Conservation (phyloP, 345 rosid genomes). For the Angophora floribunda region DNA sequence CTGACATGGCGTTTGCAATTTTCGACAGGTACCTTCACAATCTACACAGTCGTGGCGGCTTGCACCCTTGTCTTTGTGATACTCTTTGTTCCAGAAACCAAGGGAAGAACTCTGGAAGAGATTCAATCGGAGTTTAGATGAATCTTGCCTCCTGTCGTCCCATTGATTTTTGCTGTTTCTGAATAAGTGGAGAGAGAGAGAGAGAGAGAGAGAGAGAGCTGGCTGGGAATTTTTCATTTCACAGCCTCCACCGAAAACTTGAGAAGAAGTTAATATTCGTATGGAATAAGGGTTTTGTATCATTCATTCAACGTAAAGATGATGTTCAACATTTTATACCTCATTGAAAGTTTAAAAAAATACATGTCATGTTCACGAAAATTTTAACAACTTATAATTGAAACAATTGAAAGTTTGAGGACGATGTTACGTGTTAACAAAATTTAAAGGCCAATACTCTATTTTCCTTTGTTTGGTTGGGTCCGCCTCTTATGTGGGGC, state of each 20-base stretch:
- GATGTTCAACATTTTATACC: neutral
- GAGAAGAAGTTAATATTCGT: neutral
- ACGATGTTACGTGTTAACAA: neutral
- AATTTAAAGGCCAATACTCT: no score
- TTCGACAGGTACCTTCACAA: conserved; percentile 44
- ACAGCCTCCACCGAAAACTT: neutral
- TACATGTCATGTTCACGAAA: neutral
- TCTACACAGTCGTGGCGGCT: conserved; percentile 31
- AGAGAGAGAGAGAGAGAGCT: neutral
- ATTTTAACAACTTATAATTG: neutral
- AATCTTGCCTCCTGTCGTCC: neutral
- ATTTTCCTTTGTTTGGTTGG: no score
- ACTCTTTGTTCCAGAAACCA: conserved; percentile 59
- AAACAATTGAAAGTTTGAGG: neutral
- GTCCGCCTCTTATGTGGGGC: no score
- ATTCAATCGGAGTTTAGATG: conserved; percentile 59
- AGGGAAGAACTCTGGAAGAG: conserved; percentile 65
- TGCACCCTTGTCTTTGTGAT: conserved; percentile 32
- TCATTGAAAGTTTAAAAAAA: neutral
- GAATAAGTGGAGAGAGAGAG: neutral
- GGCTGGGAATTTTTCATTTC: neutral
- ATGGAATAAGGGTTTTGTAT: neutral
- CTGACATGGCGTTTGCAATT: neutral
- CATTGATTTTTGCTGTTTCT: neutral
- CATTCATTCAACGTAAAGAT: neutral